Evolutionary conservation across 495 filamentous ascomycete genomes (phyloP), one percentile per base, ranked within the genome.

Genomic region (Apiosordaria backusii): DNA sequence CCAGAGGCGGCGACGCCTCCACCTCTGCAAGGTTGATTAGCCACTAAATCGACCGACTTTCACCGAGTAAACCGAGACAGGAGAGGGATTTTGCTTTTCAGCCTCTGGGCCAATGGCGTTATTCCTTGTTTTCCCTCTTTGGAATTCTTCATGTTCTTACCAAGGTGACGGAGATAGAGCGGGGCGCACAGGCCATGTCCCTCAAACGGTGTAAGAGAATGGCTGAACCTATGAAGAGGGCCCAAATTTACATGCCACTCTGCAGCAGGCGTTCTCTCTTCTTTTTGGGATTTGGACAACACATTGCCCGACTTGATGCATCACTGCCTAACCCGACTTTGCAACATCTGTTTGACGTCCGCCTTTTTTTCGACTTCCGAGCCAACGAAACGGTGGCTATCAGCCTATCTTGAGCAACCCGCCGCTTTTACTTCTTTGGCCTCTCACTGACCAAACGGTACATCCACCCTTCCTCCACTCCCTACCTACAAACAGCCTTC

Each of bases 251-350:
- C 35, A 45, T 7, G 35, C 35, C 35, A 45, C 35, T 45, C 35
- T 45, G 35, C 35, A 45, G 35, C 35, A 45, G 35, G 35, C 35
- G 10, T 57, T 57, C 53, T 57, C 21, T 57, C 70, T 70, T 66
- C 54, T 65, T 65, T 61, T 18, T 40, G 24, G 19, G 16, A 67
- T 62, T 67, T 64, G 69, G 69, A 83, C 76, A 81, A 77, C 73
- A 78, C 77, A 75, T 69, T 74, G 80, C 80, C 80, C 76, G 77
- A 80, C 71, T 72, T 71, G 74, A 77, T 78, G 81, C 81, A 82
- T 77, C 75, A 78, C 80, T 80, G 81, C 81, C 81, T 82, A 79
- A 83, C 79, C 76, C 76, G 74, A 71, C 77, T 76, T 45, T 76
- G 62, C 67, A 69, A 72, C 68, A 52, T 76, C 72, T 72, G 76